These are phyloP conservation scores for Fragaria nilgerrensis DNA, from an alignment of 306 rosid genomes.

Conservation along the genomic window DNA sequence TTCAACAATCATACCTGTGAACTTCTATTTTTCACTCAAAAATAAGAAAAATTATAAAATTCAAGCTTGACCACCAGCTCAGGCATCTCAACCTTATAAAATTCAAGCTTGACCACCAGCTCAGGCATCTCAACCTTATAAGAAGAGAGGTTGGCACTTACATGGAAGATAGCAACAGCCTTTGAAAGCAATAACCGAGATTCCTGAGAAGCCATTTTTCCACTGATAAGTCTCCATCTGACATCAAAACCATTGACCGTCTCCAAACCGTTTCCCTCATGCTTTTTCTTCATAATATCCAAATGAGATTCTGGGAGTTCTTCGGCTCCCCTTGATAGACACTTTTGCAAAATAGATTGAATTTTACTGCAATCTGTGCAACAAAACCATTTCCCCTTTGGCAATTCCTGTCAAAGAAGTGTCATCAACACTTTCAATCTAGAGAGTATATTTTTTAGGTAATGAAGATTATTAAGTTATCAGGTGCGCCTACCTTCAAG, in stretches of 20 bases:
- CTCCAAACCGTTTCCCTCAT: conserved; percentile 56
- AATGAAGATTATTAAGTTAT: conserved; percentile 11
- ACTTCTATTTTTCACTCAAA: neutral
- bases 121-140: conserved; percentile 8
- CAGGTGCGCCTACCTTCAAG: conserved; percentile 59
- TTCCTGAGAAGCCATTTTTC: conserved; percentile 85
- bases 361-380: conserved; percentile 71
- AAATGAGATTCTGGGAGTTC: conserved; percentile 70
- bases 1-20: neutral
- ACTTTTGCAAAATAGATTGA: conserved; percentile 69
- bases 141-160: conserved; percentile 30
- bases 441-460: conserved; percentile 10
- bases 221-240: conserved; percentile 87
- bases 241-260: conserved; percentile 55
- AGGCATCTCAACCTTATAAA: conserved; percentile 5
- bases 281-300: conserved; percentile 69
- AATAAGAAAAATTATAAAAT: neutral
- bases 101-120: neutral
- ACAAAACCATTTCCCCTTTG: conserved; percentile 95
- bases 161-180: conserved; percentile 88
- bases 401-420: conserved; percentile 69
- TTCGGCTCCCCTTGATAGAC: conserved; percentile 64
- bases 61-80: neutral
- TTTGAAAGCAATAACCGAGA: conserved; percentile 75
- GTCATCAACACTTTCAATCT: conserved; percentile 23